Base-by-base conservation (phyloP, 2,329 filamentous ascomycete genomes). In the Diaporthe longicolla region DNA sequence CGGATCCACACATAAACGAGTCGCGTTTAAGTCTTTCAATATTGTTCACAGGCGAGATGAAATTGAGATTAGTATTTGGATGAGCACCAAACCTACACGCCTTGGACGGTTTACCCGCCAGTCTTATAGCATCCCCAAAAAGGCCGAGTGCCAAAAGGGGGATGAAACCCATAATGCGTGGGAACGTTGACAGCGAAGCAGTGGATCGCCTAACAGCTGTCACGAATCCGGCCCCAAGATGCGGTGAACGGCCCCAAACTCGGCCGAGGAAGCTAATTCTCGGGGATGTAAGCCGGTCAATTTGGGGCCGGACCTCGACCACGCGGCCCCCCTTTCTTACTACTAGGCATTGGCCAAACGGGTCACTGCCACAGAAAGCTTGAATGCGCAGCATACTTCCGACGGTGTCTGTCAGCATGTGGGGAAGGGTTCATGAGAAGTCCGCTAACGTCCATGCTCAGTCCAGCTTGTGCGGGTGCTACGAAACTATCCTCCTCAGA, bases 241-340 rank as follows among this genome's bases (percentile, higher is more conserved):
- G 63, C 63, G 63, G 63, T 68, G 63, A 40, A 66, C 21, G n/a
- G n/a, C 48, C 32, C 4, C 63, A 68, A 68, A 54, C 32, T 68
- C 63, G 63, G 63, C 63, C 63, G 63, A 68, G 48, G n/a, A 40
- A 68, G 63, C 63, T 68, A 68, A 52, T 40, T 68, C n/a, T 68
- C 48, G 63, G 63, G 48, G 48, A 66, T 29, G 63, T 54, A 26
- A 54, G 63, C 63, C 63, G 63, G 48, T 11, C 63, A 40, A 35
- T 54, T 54, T 37, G 24, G 48, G 11, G n/a, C 29, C 63, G 32
- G 63, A 32, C 48, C 48, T 54, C 45, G 45, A 35, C 11, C 59
- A 29, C 24, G 15, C 17, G 37, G 58, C 37, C 10, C 58, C 59
- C 17, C 40, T 32, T 19, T 26, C 40, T 43, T 32, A 45, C 59